A percentile compares a stretch with the other conserved stretches of the same genome.
These are phyloP conservation scores for Herpotrichia juniperi DNA, from an alignment of 2,329 filamentous ascomycete genomes.

Conservation along the genomic window DNA sequence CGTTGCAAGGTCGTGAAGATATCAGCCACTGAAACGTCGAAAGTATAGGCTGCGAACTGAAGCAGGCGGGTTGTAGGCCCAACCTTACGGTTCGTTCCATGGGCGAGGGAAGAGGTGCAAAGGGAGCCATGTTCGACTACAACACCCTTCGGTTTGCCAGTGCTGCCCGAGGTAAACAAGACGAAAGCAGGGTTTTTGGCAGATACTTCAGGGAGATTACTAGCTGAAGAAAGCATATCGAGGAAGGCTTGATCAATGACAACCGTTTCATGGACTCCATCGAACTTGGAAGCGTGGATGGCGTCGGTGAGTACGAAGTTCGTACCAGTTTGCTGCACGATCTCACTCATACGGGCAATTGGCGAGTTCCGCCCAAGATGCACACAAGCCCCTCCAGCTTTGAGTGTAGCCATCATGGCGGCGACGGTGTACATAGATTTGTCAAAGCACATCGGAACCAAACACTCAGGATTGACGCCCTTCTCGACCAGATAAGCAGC, in stretches of 20 bases:
- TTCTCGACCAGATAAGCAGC: constrained; percentile 24
- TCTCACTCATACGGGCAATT: constrained; percentile 7
- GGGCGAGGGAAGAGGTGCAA: constrained; percentile 42
- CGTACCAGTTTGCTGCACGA: constrained; percentile 15
- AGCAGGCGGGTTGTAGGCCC: constrained; percentile 41
- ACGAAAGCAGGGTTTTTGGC: constrained; percentile 41
- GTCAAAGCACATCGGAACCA: constrained; percentile 46
- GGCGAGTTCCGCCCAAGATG: constrained; percentile 8
- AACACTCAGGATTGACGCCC: constrained; percentile 33
- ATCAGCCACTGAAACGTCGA: constrained; percentile 53
- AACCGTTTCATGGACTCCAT: constrained; percentile 10
- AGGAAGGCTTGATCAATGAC: constrained; percentile 9
- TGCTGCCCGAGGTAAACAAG: constrained; percentile 54
- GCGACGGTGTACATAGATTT: constrained; percentile 46
- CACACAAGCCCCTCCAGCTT: constrained; percentile 34
- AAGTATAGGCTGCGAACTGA: constrained; percentile 51
- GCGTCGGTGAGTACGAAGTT: constrained; percentile 18
- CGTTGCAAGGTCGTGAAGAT: constrained; percentile 49
- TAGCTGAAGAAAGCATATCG: constrained; percentile 1
- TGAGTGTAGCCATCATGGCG: constrained; percentile 44
- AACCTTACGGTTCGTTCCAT: constrained; percentile 40
- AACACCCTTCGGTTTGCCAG: constrained; percentile 53
- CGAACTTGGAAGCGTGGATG: constrained; percentile 16
- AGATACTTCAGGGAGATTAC: constrained; percentile 7
- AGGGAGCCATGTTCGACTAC: constrained; percentile 43